Conservation (phyloP, 208 protist species). For the Leishmania aethiopica region DNA sequence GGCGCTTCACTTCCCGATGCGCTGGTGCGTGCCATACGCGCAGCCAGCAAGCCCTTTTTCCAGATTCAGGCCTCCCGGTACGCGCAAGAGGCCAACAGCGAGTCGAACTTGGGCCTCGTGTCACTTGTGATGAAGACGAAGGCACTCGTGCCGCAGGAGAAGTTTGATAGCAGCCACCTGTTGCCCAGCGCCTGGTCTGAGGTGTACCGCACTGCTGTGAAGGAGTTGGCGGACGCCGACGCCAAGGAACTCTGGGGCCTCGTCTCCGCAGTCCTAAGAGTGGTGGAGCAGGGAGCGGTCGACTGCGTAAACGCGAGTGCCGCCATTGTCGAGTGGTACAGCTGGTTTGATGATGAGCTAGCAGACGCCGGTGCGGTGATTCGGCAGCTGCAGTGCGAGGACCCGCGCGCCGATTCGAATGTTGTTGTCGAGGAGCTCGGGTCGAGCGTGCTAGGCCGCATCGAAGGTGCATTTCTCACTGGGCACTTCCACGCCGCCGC, state of each 20-base stretch:
- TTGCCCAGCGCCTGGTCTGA: conserved; percentile 42
- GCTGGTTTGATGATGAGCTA: conserved; percentile 35
- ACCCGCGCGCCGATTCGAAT: conserved; percentile 8
- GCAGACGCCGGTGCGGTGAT: conserved; percentile 37
- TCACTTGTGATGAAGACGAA: conserved; percentile 24
- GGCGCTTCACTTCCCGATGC: conserved; percentile 12
- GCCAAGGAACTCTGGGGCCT: conserved; percentile 29
- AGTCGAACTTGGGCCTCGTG: not conserved
- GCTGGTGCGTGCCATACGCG: conserved; percentile 22
- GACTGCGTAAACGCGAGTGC: conserved; percentile 48
- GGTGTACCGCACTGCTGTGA: conserved; percentile 38
- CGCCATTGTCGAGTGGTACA: conserved; percentile 63
- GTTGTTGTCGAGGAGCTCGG: conserved; percentile 46
- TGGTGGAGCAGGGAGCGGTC: conserved; percentile 44
- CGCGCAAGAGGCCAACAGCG: not conserved
- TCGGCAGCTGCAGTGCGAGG: conserved; percentile 21
- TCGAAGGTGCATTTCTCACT: conserved; percentile 65
- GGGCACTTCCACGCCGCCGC: conserved; percentile 56
- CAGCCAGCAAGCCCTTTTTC: conserved; percentile 22
- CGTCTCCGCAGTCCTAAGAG: conserved; percentile 30
- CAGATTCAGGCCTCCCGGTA: conserved; percentile 35
- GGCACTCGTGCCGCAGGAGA: not conserved
- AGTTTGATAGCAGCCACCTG: conserved; percentile 3
- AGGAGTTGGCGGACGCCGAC: conserved; percentile 20
- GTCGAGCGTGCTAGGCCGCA: conserved; percentile 45